Base-by-base conservation (phyloP, 2,329 filamentous ascomycete species). In the Monosporascus ibericus region DNA sequence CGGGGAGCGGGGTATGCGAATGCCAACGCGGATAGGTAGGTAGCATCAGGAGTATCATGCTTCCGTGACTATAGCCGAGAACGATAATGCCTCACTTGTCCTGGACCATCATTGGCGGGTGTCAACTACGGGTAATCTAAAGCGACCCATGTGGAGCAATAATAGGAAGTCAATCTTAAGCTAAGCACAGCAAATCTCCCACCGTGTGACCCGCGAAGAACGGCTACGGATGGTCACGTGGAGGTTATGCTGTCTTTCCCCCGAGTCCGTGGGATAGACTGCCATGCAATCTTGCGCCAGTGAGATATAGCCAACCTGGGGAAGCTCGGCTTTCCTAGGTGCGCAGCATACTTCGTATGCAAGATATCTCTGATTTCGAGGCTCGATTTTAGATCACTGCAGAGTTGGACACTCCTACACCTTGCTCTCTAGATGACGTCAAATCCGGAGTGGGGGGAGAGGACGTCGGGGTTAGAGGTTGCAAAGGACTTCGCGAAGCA, bases 401-500 rank as follows among this genome's bases (percentile, higher is more conserved):
- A 34, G 47, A 52, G 27, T 48, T 34, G 9, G 14, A 34, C n/a
- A 17, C 6, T 37, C n/a, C 24, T 1, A 22, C 34, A 48, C 8
- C 6, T 50, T 34, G 3, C 34, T 9, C 9, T 47, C 22, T 18
- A 49, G 14, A 66, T 66, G 63, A 64, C 64, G 44, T 67, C 66
- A 1, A 60, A 63, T 42, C 48, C 60, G 34, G 52, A 59, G 8
- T 68, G 64, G 64, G 63, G 61, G 17, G 59, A 65, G 36, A 61
- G 36, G 44, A 67, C 65, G 15, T 71, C 70, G 7, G 71, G 63
- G 2, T 61, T 70, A 2, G 66, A 68, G 50, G 72, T 73, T 1
- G 66, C 66, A 8, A 55, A 57, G 11, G 38, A 55, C 22, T 71
- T 67, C 51, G 56, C 60, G 5, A 49, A 61, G 9, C 50, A 60